Percentiles rank a stretch among this genome's conserved stretches.
These are phyloP conservation scores for Rubia peregrina DNA, from an alignment of 305 asterid species.

Conservation along the genomic window DNA sequence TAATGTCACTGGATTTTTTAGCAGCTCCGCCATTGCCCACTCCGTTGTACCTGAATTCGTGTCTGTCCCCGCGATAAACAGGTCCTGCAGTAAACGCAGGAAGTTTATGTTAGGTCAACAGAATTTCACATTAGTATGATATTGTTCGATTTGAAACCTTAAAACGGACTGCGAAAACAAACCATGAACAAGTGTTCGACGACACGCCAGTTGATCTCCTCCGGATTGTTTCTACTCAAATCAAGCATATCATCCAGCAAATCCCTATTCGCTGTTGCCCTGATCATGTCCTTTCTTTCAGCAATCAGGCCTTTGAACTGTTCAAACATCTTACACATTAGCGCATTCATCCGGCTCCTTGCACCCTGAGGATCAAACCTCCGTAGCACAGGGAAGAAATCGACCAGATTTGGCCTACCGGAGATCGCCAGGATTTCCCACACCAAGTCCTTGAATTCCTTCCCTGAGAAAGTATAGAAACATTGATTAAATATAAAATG, in stretches of 20 bases:
- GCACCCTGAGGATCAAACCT: slow-evolving; percentile 39
- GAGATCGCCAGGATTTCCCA: slow-evolving; percentile 21
- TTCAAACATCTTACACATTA: slow-evolving; percentile 20
- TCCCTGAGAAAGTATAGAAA: slow-evolving; percentile 7
- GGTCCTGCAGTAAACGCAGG: slow-evolving; percentile 15
- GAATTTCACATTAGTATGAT: background rate
- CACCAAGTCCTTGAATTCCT: slow-evolving; percentile 26
- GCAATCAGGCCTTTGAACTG: slow-evolving; percentile 25
- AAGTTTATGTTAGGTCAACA: too few species aligned
- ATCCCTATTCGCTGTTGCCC: slow-evolving; percentile 17
- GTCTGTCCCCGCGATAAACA: slow-evolving; percentile 23
- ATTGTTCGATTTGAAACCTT: background rate
- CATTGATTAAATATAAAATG: too few species aligned
- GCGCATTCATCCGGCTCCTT: slow-evolving; percentile 18
- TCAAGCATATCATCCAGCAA: slow-evolving; percentile 34
- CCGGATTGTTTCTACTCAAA: slow-evolving; percentile 29
- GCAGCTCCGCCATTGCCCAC: slow-evolving; percentile 29
- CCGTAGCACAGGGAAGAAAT: slow-evolving; percentile 24
- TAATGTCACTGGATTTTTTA: slow-evolving; percentile 18
- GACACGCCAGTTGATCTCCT: slow-evolving; percentile 44
- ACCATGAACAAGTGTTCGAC: slow-evolving; percentile 28
- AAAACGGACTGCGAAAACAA: background rate
- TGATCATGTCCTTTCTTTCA: slow-evolving; percentile 22
- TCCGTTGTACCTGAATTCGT: slow-evolving; percentile 15
- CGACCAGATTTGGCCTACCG: slow-evolving; percentile 28